Conservation (phyloP, 1,284 basidiomycete genomes). For the Ganoderma sinense region DNA sequence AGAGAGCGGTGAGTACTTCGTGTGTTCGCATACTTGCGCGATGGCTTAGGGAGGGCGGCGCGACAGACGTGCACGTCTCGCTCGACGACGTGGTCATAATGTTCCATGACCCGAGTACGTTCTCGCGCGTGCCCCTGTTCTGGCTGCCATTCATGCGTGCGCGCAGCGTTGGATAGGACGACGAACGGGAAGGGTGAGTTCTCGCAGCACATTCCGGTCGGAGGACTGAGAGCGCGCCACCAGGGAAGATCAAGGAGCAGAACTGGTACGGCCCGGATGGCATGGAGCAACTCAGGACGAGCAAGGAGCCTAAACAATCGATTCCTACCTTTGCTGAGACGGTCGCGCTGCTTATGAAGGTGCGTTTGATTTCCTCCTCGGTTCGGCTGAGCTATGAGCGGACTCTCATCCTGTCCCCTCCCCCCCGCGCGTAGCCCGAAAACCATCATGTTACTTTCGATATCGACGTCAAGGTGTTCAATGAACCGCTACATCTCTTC, state of each 20-base stretch:
- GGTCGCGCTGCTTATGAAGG: slow-evolving; percentile 82
- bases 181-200: slow-evolving; percentile 68
- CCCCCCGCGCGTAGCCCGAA: slow-evolving; percentile 70
- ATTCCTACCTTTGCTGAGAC: slow-evolving; percentile 92
- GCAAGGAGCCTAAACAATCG: slow-evolving; percentile 82
- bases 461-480: slow-evolving; percentile 94
- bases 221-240: slow-evolving; percentile 1
- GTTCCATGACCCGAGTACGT: slow-evolving; percentile 92
- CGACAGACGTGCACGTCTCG: slow-evolving; percentile 94
- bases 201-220: background rate
- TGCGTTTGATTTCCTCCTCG: slow-evolving; percentile 37
- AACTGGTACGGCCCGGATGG: slow-evolving; percentile 78
- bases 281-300: slow-evolving; percentile 86
- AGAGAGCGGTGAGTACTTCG: slow-evolving; percentile 80
- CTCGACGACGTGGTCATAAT: slow-evolving; percentile 90
- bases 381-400: too few relatives aligned
- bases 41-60: background rate
- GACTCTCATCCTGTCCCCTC: slow-evolving; percentile 12
- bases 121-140: slow-evolving; percentile 20
- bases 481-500: slow-evolving; percentile 90
- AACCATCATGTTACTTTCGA: slow-evolving; percentile 90
- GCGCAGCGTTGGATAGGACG: slow-evolving; percentile 68
- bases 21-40: background rate
- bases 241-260: slow-evolving; percentile 74
- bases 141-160: slow-evolving; percentile 19